Percentiles rank a stretch among this genome's conserved stretches.
phyloP scores from a whole-genome alignment of 2,329 filamentous ascomycete genomes.

The Cercospora beticola region DNA sequence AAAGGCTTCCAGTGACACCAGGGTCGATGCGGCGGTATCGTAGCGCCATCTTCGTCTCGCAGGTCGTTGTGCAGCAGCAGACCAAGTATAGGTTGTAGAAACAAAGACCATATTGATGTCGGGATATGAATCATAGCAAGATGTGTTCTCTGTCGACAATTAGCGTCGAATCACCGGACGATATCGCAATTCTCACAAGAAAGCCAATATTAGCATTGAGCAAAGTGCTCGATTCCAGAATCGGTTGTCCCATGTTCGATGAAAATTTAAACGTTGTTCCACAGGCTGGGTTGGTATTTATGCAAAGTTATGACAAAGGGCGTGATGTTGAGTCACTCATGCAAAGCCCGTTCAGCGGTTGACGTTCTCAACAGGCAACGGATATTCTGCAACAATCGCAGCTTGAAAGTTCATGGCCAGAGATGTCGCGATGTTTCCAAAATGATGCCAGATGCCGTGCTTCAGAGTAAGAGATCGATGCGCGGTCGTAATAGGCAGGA shows the following conservation, averaged over 20 bases:
- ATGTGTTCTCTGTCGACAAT: conserved; percentile 68
- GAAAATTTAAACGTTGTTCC: background rate
- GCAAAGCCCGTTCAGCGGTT: conserved; percentile 28
- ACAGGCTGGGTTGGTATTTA: background rate
- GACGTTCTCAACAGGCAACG: conserved; percentile 33
- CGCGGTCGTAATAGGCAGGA: background rate
- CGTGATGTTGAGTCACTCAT: conserved; percentile 15
- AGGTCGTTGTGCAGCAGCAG: conserved; percentile 60
- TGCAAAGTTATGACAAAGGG: conserved; percentile 8
- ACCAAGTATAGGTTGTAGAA: conserved; percentile 83
- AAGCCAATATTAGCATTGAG: conserved; percentile 52
- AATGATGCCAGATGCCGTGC: background rate
- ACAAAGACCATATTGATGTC: conserved; percentile 69
- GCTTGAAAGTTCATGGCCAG: conserved; percentile 35
- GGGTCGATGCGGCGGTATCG: conserved; percentile 38
- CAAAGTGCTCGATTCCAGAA: conserved; percentile 44
- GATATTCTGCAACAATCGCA: conserved; percentile 28
- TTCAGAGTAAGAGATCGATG: background rate
- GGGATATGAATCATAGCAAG: conserved; percentile 91
- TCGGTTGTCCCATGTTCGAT: conserved; percentile 27
- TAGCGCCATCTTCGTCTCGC: conserved; percentile 44
- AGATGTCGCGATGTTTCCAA: background rate
- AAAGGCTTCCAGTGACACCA: conserved; percentile 68
- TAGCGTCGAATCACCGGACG: conserved; percentile 1
- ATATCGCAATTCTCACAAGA: conserved; percentile 39